A percentile compares a stretch with the other conserved stretches of the same genome.
Conservation (phyloP, 805 yeast genomes). For the Pichia cabralensis region DNA sequence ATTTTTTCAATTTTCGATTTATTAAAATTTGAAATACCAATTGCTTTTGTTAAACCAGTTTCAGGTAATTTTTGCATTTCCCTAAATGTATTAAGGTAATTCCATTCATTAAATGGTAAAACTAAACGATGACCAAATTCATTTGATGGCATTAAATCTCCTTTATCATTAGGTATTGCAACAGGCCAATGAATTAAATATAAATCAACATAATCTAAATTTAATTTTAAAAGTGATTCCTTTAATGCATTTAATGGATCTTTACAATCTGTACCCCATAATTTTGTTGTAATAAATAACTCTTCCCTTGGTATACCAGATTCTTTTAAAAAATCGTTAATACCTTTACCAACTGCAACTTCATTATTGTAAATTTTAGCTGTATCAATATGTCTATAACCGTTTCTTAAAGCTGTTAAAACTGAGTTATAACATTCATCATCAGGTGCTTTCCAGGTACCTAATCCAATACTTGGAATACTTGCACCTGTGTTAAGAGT, state of each 20-base stretch:
- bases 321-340: slow-evolving; percentile 32
- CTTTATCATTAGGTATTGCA: slow-evolving; percentile 24
- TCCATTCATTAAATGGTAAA: slow-evolving; percentile 22
- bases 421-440: slow-evolving; percentile 50
- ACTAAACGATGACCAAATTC: slow-evolving; percentile 23
- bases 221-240: slow-evolving; percentile 49
- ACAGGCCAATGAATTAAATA: slow-evolving; percentile 82
- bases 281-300: slow-evolving; percentile 62
- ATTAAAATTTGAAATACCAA: slow-evolving; percentile 74
- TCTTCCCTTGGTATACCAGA: slow-evolving; percentile 54
- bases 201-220: slow-evolving; percentile 68
- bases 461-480: slow-evolving; percentile 13
- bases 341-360: slow-evolving; percentile 47
- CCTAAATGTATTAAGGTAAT: slow-evolving; percentile 51
- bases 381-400: slow-evolving; percentile 71
- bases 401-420: slow-evolving; percentile 47
- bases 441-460: slow-evolving; percentile 13
- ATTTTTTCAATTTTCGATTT: slow-evolving; percentile 40
- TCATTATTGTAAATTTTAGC: slow-evolving; percentile 65
- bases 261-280: slow-evolving; percentile 46
- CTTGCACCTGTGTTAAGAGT: slow-evolving; percentile 9
- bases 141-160: slow-evolving; percentile 24
- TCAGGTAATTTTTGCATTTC: slow-evolving; percentile 45
- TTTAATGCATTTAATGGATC: slow-evolving; percentile 44
- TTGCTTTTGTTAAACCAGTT: slow-evolving; percentile 32